Evolutionary conservation across 169 alveolate species (phyloP), one percentile per base, ranked within the genome.

Genomic region (Besnoitia besnoiti): DNA sequence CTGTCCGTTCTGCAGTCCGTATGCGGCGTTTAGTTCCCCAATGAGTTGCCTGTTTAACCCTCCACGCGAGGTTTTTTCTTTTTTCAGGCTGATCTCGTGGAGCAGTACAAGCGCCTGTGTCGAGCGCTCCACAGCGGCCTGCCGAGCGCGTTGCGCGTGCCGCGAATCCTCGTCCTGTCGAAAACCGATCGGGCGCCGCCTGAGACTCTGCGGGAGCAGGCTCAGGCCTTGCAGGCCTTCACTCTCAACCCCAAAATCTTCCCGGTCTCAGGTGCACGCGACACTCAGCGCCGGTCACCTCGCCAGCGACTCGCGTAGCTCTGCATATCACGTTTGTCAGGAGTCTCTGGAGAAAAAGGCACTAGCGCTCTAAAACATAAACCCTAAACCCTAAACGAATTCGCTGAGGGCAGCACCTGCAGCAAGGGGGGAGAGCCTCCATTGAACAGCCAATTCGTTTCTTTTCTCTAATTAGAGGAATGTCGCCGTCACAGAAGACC

Each of bases 81-180:
- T 67, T 67, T 2, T 21, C 87, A 77, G 87, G 40, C 49, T 0
- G 40, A 77, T 5, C n/a, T 77, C 24, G 87, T 40, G 59, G 59
- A 44, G 16, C 5, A 21, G 40, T 77, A 77, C 87, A 77, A 44
- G 47, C 49, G 40, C 40, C 87, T 77, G 5, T 77, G 61, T 39
- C 5, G 59, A 27, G 37, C 44, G 10, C 87, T 77, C 61, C 87
- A 77, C 40, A 42, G 37, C 44, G 44, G 33, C 8, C 87, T 40
- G 39, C 87, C 87, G 35, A 55, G 44, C 35, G 87, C 87, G 30
- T 35, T 39, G 61, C 87, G 1, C 44, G 87, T 44, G 30, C 87
- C 87, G 59, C 37, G 49, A 27, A 44, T 77, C 87, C 12, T 77
- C 87, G 87, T 77, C 19, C 59, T 77, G 40, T 27, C 87, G n/a